Conservation (phyloP, 164 flowering plant genomes). For the Piper longum region DNA sequence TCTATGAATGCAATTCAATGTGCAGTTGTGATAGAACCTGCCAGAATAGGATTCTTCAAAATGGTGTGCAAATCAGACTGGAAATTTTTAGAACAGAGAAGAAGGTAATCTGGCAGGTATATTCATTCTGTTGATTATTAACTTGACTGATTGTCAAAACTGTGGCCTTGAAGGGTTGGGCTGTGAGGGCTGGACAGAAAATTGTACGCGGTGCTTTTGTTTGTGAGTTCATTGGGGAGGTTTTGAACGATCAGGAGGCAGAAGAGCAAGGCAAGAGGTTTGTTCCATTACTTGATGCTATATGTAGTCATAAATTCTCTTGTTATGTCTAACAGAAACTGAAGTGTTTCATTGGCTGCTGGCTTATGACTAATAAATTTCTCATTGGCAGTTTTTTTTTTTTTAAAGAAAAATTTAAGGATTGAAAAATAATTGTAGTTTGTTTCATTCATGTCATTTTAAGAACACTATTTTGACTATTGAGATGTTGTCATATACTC, state of each 20-base stretch:
- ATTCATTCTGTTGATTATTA: not conserved
- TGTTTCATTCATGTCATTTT: too few species aligned
- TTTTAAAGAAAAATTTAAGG: too few species aligned
- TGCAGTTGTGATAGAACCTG: slow-evolving; percentile 68
- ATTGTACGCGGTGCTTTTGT: slow-evolving; percentile 73
- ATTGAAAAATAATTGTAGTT: too few species aligned
- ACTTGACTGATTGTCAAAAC: not conserved
- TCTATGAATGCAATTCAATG: slow-evolving; percentile 78
- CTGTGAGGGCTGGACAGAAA: slow-evolving; percentile 72
- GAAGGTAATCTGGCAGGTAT: slow-evolving; percentile 34
- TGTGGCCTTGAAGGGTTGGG: slow-evolving; percentile 66
- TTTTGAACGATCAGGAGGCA: slow-evolving; percentile 55
- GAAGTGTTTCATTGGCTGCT: too few species aligned
- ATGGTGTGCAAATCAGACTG: slow-evolving; percentile 63
- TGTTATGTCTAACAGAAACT: not conserved
- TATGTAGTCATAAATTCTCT: not conserved
- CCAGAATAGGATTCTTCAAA: slow-evolving; percentile 86
- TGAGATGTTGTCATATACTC: too few species aligned
- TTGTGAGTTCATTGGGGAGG: slow-evolving; percentile 81
- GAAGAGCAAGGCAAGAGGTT: slow-evolving; percentile 53
- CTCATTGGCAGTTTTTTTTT: too few species aligned
- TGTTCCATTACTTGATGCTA: not conserved
- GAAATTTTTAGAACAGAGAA: slow-evolving; percentile 77
- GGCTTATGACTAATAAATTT: too few species aligned
- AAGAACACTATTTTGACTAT: too few species aligned